Conservation (phyloP, 129 eudicot species). For the Arctium minus region DNA sequence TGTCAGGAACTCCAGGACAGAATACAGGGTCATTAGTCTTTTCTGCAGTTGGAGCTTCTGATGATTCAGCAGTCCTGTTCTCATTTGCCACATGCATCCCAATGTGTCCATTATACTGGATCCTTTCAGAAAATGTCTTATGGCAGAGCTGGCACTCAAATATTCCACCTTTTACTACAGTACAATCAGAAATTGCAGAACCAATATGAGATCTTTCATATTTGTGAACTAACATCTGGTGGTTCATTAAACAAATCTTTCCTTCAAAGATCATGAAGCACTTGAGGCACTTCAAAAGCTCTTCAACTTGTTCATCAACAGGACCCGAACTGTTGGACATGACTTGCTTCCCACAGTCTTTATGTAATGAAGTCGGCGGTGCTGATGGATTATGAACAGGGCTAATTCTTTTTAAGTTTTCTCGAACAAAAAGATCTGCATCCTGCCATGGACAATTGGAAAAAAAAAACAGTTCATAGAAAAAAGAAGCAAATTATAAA, state of each 20-base stretch:
- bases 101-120: slow-evolving; percentile 50
- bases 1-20: too few species aligned
- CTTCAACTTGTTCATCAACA: slow-evolving; percentile 24
- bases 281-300: slow-evolving; percentile 45
- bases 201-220: slow-evolving; percentile 39
- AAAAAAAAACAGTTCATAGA: not conserved
- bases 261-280: slow-evolving; percentile 48
- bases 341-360: slow-evolving; percentile 31
- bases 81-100: slow-evolving; percentile 50
- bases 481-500: not conserved
- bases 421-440: slow-evolving; percentile 24
- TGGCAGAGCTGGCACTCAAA: slow-evolving; percentile 62
- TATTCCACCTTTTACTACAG: slow-evolving; percentile 53
- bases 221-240: slow-evolving; percentile 45
- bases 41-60: slow-evolving; percentile 19
- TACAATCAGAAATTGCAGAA: slow-evolving; percentile 42
- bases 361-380: slow-evolving; percentile 12
- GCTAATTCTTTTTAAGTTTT: slow-evolving; percentile 15
- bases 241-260: slow-evolving; percentile 47
- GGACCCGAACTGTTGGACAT: slow-evolving; percentile 5
- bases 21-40: slow-evolving; percentile 19
- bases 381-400: slow-evolving; percentile 25
- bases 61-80: slow-evolving; percentile 30
- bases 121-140: slow-evolving; percentile 46
- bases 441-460: slow-evolving; percentile 27